Evolutionary conservation across 2,329 filamentous ascomycete species (phyloP).

Genomic region (Diaporthe sp.): DNA sequence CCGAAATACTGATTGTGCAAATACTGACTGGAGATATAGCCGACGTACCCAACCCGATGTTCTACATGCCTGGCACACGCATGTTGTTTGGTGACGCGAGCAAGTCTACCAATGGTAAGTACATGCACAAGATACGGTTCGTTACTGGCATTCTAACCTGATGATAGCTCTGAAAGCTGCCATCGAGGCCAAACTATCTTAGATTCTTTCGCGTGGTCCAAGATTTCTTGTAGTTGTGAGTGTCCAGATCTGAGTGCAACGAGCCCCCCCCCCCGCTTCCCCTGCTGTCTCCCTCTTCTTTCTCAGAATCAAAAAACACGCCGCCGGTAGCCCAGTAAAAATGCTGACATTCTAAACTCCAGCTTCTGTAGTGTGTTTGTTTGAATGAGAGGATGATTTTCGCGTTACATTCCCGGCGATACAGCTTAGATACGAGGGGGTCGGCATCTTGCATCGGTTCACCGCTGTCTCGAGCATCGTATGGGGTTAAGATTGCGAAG

Average conservation of each 20-base stretch:
- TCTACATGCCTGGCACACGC: conserved; percentile 89
- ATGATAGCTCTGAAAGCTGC: conserved; percentile 57
- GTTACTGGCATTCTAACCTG: conserved; percentile 45
- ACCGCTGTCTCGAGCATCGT: conserved; percentile 26
- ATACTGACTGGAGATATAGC: conserved; percentile 60
- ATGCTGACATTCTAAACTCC: not conserved
- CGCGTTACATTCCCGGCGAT: conserved; percentile 5
- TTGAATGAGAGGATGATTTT: not conserved
- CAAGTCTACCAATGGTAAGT: conserved; percentile 82
- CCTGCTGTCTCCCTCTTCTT: too few species aligned
- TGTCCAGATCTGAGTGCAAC: not conserved
- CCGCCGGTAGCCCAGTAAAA: too few species aligned
- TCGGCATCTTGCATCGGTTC: conserved; percentile 22
- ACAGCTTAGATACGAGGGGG: conserved; percentile 29
- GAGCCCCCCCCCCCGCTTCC: too few species aligned
- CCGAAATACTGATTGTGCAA: conserved; percentile 20
- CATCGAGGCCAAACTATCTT: conserved; percentile 49
- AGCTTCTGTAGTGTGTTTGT: not conserved
- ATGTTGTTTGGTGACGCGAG: conserved; percentile 96
- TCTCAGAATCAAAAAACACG: too few species aligned
- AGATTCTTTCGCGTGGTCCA: not conserved
- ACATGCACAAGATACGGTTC: not conserved
- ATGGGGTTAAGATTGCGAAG: not conserved
- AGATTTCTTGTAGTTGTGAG: conserved; percentile 8
- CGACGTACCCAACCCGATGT: conserved; percentile 94